Base-by-base conservation (phyloP, 2,329 filamentous ascomycete species). In the Juglanconis juglandina region DNA sequence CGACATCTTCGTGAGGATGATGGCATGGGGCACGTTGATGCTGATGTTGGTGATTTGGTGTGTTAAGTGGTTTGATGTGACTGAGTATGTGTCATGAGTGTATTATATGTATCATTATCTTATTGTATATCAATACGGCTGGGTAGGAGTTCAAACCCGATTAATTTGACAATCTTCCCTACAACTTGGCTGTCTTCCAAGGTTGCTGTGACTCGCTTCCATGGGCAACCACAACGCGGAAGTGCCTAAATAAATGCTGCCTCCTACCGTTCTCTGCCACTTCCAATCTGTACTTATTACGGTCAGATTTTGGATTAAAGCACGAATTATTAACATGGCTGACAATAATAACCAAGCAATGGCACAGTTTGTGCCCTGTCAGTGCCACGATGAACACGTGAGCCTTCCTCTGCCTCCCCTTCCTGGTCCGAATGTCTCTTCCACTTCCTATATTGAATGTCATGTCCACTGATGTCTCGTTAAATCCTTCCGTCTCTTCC, bases 1-100 rank as follows among this genome's bases (percentile, higher is more conserved):
- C 4, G 60, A 60, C 33, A 55, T 60, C n/a, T 60, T 63, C 24
- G 61, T 60, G 39, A 41, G 35, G n/a, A 63, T 63, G 61, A 54
- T 63, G 54, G 53, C 39, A 39, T 54, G 46, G 51, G 61, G 58
- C 17, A 37, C 47, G n/a, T 13, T 54, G 2, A 13, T 56, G 17
- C 48, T 63, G 33, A 30, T 41, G 32, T 10, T 60, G 37, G 49
- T 54, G 34, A 41, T 63, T 42, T 54, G 53, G 34, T 63, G 53
- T 41, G 34, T 63, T 32, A 57, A 59, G 44, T 46, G 54, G 35
- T 24, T 50, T 30, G 61, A 63, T 53, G 50, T 51, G 50, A 30
- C 49, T 10, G 30, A 30, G 13, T 9, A 9, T 49, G 46, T 56
- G 32, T 7, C 13, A 48, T 56, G 53, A 48, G 14, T 56, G 44